Evolutionary conservation across 352 stramenopile genomes (phyloP), one percentile per base, ranked within the genome.

Genomic region (Aphanomyces invadans): DNA sequence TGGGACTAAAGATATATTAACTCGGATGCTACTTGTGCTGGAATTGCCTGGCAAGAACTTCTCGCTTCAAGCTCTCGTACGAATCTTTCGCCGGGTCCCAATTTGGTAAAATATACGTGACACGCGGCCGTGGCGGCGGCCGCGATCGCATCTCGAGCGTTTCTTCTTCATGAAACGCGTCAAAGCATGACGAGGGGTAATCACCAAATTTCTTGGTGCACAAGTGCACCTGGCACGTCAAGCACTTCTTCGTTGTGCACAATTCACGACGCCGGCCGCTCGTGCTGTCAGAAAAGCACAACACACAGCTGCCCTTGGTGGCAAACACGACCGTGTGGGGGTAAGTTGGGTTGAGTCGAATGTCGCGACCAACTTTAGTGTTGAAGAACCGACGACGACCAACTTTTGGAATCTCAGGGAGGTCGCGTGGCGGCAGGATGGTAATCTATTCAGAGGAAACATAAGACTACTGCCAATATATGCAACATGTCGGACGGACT

Each of bases 271-370:
- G 38, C 3, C 60, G 60, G 15, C 46, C 33, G 23, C 39, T 67
- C 3, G 60, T 67, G 31, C 60, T 67, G 38, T 55, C 46, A 12
- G 60, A 67, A 26, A 67, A 67, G 31, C 60, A 67, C 39, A 67
- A 21, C 0, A 67, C 45, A 32, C 60, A 67, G 36, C 32, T 23
- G 17, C 60, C 60, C 26, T 31, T 57, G 7, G 60, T 29, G 28
- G 39, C 60, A 19, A 44, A 26, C 0, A 67, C 9, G 4, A 67
- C n/a, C 5, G 11, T 10, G 25, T 67, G 60, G 3, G 60, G 15
- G 12, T 28, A 38, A 29, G 60, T 57, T 19, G 60, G 42, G 36
- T 67, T 49, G 15, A 67, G 60, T 7, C 60, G 60, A 26, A 67
- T 38, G 21, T 48, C 60, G 10, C 39, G 23, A 19, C 60, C 60